A percentile compares a stretch with the other conserved stretches of the same genome.
Conservation (phyloP, 306 rosid species). For the Lathyrus oleraceus region DNA sequence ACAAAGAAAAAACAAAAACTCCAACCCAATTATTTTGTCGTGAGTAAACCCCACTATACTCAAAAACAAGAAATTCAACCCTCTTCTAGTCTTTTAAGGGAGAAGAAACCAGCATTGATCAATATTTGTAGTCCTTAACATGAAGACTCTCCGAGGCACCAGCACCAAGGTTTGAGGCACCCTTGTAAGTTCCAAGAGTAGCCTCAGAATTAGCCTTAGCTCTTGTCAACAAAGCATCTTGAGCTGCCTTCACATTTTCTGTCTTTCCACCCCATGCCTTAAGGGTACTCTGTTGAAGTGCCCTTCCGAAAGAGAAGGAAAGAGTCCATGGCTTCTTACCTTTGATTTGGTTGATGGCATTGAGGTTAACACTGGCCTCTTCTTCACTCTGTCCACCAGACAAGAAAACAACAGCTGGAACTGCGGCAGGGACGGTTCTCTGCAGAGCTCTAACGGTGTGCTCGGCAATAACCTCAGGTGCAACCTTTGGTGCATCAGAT, state of each 20-base stretch:
- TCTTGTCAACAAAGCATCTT: conserved; percentile 38
- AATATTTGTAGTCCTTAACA: conserved; percentile 41
- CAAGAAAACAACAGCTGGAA: conserved; percentile 47
- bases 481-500: conserved; percentile 40
- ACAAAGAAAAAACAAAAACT: conserved; percentile 4
- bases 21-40: conserved; percentile 31
- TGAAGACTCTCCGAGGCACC: conserved; percentile 43
- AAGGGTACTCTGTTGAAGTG: conserved; percentile 49
- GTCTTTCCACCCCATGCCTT: conserved; percentile 48
- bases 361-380: conserved; percentile 45
- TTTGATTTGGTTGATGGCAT: conserved; percentile 45
- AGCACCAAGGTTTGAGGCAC: conserved; percentile 35
- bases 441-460: conserved; percentile 46
- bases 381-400: conserved; percentile 52
- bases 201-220: conserved; percentile 51
- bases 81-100: not conserved
- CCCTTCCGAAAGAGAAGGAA: conserved; percentile 53
- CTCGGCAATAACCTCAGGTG: conserved; percentile 43
- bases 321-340: conserved; percentile 54
- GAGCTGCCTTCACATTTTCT: conserved; percentile 47
- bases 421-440: conserved; percentile 45
- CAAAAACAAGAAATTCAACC: conserved; percentile 22
- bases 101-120: conserved; percentile 22
- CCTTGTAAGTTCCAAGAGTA: conserved; percentile 47
- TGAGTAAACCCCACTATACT: conserved; percentile 18